Percentiles rank a stretch among this genome's conserved stretches.
These are phyloP conservation scores for Ogataea hybrid DNA, from an alignment of 1,139 yeast species.

Conservation along the genomic window DNA sequence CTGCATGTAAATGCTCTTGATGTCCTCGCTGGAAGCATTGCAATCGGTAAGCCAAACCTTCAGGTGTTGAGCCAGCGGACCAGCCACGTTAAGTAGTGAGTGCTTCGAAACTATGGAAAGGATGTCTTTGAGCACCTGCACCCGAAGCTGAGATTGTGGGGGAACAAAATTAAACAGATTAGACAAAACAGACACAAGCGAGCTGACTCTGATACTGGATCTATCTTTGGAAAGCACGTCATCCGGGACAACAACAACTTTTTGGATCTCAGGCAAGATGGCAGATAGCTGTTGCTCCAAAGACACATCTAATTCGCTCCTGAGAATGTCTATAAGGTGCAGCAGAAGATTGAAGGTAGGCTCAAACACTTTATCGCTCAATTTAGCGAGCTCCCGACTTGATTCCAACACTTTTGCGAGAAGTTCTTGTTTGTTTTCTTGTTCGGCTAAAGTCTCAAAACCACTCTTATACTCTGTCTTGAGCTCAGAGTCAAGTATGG, in stretches of 20 bases:
- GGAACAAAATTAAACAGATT: slow-evolving; percentile 31
- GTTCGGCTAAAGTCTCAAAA: slow-evolving; percentile 23
- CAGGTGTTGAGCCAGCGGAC: slow-evolving; percentile 25
- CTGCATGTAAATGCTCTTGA: no score
- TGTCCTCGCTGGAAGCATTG: no score
- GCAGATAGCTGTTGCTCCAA: slow-evolving; percentile 11
- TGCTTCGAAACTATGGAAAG: slow-evolving; percentile 20
- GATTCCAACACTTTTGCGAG: slow-evolving; percentile 18
- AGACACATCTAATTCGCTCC: slow-evolving; percentile 19
- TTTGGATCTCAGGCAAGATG: slow-evolving; percentile 1
- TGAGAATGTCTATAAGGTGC: slow-evolving; percentile 24
- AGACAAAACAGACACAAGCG: slow-evolving; percentile 28
- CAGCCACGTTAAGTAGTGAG: slow-evolving; percentile 19
- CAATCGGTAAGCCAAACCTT: no score
- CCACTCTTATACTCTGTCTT: slow-evolving; percentile 18
- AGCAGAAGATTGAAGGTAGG: slow-evolving; percentile 30
- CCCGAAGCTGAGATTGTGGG: slow-evolving; percentile 22
- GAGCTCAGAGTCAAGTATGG: slow-evolving; percentile 30
- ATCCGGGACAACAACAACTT: slow-evolving; percentile 10
- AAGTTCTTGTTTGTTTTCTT: slow-evolving; percentile 24
- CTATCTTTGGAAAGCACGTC: slow-evolving; percentile 19
- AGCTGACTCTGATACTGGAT: slow-evolving; percentile 16
- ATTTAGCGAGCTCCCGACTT: slow-evolving; percentile 18
- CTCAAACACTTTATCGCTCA: slow-evolving; percentile 32
- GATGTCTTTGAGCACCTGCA: slow-evolving; percentile 22